Evolutionary conservation across 2,329 filamentous ascomycete species (phyloP).

Genomic region (Dichotomopilus funicola): DNA sequence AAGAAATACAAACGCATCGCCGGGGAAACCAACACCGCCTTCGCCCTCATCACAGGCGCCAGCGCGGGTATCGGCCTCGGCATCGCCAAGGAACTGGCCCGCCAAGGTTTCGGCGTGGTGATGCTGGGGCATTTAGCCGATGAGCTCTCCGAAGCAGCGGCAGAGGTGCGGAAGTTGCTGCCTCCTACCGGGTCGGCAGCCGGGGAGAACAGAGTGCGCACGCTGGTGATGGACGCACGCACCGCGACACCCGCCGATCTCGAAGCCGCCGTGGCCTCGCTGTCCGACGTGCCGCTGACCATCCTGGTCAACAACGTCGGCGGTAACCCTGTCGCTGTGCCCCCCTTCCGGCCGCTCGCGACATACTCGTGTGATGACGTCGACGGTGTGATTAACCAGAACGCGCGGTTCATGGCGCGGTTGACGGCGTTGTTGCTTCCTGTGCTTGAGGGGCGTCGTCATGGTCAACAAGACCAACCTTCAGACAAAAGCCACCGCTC

Average conservation of each 20-base stretch:
- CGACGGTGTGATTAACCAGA: conserved; percentile 28
- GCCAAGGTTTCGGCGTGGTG: conserved; percentile 31
- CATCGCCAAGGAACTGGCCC: conserved; percentile 28
- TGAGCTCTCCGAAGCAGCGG: conserved; percentile 26
- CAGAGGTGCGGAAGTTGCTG: conserved; percentile 20
- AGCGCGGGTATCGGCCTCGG: conserved; percentile 32
- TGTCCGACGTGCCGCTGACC: conserved; percentile 25
- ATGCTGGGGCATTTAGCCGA: conserved; percentile 28
- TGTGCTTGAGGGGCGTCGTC: not conserved
- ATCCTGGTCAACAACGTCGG: conserved; percentile 33
- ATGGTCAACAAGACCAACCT: not conserved
- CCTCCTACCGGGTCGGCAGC: conserved; percentile 1
- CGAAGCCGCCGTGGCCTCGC: conserved; percentile 19
- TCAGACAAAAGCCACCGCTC: conserved; percentile 15
- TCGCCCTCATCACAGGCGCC: conserved; percentile 31
- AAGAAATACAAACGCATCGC: conserved; percentile 21
- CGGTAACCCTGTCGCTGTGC: conserved; percentile 24
- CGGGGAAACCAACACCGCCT: conserved; percentile 15
- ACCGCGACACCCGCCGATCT: conserved; percentile 26
- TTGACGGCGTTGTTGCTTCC: conserved; percentile 26
- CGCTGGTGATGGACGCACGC: conserved; percentile 27
- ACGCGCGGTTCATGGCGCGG: conserved; percentile 32
- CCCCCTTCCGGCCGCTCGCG: conserved; percentile 24
- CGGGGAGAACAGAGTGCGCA: conserved; percentile 21
- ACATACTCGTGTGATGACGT: conserved; percentile 27